phyloP scores from a whole-genome alignment of 345 rosid genomes.

The Passiflora organensis region DNA sequence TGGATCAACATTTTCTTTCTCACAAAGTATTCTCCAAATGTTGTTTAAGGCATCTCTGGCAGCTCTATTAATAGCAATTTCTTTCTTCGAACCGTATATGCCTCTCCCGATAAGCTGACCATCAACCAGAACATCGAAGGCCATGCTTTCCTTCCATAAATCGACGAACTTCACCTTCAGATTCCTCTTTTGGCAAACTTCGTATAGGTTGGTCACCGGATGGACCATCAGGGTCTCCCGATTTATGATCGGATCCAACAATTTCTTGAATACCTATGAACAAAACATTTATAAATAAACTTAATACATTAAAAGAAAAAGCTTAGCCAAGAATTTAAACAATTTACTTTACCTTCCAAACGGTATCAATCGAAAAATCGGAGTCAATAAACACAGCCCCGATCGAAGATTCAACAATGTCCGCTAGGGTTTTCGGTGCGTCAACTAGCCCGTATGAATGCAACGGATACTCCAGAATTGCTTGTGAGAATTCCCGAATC shows the following conservation, averaged over 20 bases:
- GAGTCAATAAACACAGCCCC: constrained; percentile 57
- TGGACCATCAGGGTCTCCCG: constrained; percentile 30
- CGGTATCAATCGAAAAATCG: constrained; percentile 26
- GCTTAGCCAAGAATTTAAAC: no score
- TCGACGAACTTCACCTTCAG: constrained; percentile 43
- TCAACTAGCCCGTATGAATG: constrained; percentile 52
- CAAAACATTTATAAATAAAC: not conserved
- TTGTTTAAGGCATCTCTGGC: constrained; percentile 56
- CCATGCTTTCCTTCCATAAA: constrained; percentile 32
- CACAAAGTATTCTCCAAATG: constrained; percentile 13
- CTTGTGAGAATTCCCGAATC: constrained; percentile 43
- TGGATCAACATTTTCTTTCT: not conserved
- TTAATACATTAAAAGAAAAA: not conserved
- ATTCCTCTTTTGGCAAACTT: constrained; percentile 52
- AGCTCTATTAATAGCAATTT: constrained; percentile 48
- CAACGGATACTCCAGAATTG: constrained; percentile 36
- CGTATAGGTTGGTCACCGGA: constrained; percentile 46
- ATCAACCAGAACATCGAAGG: constrained; percentile 31
- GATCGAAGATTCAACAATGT: constrained; percentile 48
- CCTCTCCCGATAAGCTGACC: constrained; percentile 40
- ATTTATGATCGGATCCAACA: constrained; percentile 53
- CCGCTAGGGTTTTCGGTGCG: constrained; percentile 54
- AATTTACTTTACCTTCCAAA: constrained; percentile 71
- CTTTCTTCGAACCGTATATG: constrained; percentile 36
- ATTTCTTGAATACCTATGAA: constrained; percentile 38